Evolutionary conservation across 352 stramenopile genomes (phyloP), one percentile per base, ranked within the genome.

Genomic region (Globisporangium iwayamae): DNA sequence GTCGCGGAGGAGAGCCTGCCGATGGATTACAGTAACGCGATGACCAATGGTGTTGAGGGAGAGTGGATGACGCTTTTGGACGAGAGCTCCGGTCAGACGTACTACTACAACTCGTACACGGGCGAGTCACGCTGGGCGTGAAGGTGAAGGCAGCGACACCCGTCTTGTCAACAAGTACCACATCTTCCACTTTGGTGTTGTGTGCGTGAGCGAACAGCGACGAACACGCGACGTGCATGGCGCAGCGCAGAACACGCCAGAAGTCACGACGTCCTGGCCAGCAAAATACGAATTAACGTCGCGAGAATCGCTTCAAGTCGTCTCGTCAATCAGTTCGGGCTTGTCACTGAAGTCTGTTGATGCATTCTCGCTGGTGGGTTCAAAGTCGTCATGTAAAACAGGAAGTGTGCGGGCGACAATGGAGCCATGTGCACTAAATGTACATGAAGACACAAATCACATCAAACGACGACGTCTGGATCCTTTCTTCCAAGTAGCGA

Each of bases 71-170:
- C 75, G 16, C 69, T 87, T 20, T 67, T 84, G 6, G 85, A 94
- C 41, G 82, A 90, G 28, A 70, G 56, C 32, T 88, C 79, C 0
- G 83, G 85, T 1, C 69, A 83, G 18, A 74, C 67, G 45, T 93
- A 93, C 70, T 94, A 90, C 52, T 93, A 91, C 72, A 91, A 92
- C 57, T 72, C 65, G 10, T 59, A 72, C 45, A 93, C 83, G 18
- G 82, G 85, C 25, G 83, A 94, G 59, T 90, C 83, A 3, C 65
- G 62, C 36, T 92, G 85, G 85, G 77, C 72, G 14, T 89, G 74
- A 75, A n/a, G 10, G 16, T 20, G 50, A 39, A 14, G 13, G 50
- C 48, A 18, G 28, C 28, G 28, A 41, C 28, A 56, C 2, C 5
- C 11, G 11, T 47, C 14, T 16, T 9, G 14, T 9, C 16, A 47